Percentiles rank a stretch among this genome's conserved stretches.
These are phyloP conservation scores for Fomitopsis betulina DNA, from an alignment of 1,284 basidiomycete genomes.

Conservation along the genomic window DNA sequence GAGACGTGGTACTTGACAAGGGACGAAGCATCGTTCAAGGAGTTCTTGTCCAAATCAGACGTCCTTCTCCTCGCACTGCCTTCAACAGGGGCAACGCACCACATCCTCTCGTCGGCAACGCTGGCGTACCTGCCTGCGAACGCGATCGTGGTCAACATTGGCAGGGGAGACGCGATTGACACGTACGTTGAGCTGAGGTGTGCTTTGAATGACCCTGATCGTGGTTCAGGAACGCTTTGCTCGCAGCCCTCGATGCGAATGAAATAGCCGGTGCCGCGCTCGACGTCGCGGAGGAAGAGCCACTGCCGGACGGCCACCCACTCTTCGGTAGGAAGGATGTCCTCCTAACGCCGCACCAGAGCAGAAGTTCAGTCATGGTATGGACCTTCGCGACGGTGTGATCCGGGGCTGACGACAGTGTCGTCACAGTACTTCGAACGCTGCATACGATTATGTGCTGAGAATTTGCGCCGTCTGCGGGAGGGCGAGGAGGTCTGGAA, in stretches of 20 bases:
- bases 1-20: neutral
- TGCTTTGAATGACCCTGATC: neutral
- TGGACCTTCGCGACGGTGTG: neutral
- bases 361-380: neutral
- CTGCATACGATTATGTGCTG: neutral
- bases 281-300: neutral
- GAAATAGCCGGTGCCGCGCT: neutral
- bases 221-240: neutral
- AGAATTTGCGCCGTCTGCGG: neutral
- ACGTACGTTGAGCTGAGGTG: neutral
- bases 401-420: neutral
- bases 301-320: neutral
- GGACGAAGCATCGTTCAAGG: neutral
- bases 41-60: neutral
- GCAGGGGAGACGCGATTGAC: neutral
- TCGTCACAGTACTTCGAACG: neutral
- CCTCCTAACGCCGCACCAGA: neutral
- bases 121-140: neutral
- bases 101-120: neutral
- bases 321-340: neutral
- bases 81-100: neutral
- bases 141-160: neutral
- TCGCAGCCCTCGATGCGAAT: neutral
- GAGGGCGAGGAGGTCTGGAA: neutral
- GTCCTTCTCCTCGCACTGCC: neutral